Conservation (phyloP, 2,329 filamentous ascomycete genomes). For the Magnaporthales sp. region DNA sequence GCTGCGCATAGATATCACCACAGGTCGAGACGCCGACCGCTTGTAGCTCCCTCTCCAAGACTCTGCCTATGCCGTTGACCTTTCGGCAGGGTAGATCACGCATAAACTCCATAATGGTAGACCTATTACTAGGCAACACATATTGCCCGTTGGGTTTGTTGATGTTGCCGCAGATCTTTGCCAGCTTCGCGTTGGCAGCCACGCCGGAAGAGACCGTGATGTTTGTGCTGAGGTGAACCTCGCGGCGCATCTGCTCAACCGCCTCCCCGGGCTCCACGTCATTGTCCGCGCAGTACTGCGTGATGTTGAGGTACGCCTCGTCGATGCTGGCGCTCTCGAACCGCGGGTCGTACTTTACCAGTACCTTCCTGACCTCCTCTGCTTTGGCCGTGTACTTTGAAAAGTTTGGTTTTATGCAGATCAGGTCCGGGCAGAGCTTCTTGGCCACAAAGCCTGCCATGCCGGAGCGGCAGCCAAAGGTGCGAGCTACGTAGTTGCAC, state of each 20-base stretch:
- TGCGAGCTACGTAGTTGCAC: conserved; percentile 81
- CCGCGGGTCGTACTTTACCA: conserved; percentile 79
- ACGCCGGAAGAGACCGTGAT: conserved; percentile 94
- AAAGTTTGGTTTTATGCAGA: conserved; percentile 78
- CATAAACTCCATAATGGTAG: conserved; percentile 79
- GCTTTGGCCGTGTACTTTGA: conserved; percentile 89
- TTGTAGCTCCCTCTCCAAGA: conserved; percentile 83
- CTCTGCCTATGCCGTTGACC: conserved; percentile 89
- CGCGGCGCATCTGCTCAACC: conserved; percentile 66
- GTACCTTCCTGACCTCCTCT: conserved; percentile 71
- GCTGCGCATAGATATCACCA: conserved; percentile 73
- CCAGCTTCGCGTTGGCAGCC: conserved; percentile 83
- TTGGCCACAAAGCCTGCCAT: conserved; percentile 96
- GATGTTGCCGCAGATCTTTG: conserved; percentile 90
- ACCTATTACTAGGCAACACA: conserved; percentile 60
- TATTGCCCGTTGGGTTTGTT: conserved; percentile 98
- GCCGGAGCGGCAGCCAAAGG: conserved; percentile 83
- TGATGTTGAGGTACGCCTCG: conserved; percentile 94
- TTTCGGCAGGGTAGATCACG: conserved; percentile 74
- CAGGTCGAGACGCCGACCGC: conserved; percentile 84
- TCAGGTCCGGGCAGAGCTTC: conserved; percentile 81
- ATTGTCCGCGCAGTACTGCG: conserved; percentile 68
- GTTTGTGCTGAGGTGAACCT: conserved; percentile 66
- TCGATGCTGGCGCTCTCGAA: conserved; percentile 95
- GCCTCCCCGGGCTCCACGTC: conserved; percentile 61